phyloP scores from a whole-genome alignment of 1,139 yeast species.

The Candida sp. region DNA sequence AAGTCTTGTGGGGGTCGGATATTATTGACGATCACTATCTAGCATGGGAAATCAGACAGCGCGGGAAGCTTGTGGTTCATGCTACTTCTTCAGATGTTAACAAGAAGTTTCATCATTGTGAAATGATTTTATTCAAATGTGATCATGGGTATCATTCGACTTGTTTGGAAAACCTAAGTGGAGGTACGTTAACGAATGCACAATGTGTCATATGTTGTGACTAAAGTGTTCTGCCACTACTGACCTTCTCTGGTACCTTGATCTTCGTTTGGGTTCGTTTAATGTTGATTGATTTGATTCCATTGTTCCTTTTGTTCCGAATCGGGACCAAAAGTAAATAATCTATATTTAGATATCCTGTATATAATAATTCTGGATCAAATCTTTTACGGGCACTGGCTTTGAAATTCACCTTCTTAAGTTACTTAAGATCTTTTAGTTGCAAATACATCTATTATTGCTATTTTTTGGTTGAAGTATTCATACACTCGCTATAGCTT shows the following conservation, averaged over 20 bases:
- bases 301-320: neutral
- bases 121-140: conserved; percentile 34
- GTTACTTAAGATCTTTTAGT: neutral
- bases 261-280: neutral
- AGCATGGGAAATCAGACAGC: conserved; percentile 48
- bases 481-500: neutral
- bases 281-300: neutral
- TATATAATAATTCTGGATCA: neutral
- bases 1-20: conserved; percentile 59
- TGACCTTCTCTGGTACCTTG: neutral
- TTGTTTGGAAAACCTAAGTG: conserved; percentile 42
- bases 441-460: neutral
- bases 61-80: neutral
- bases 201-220: conserved; percentile 1
- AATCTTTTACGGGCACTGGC: neutral
- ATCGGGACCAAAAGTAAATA: neutral
- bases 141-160: conserved; percentile 65
- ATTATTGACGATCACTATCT: conserved; percentile 36
- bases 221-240: neutral
- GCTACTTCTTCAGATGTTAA: conserved; percentile 3
- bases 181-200: conserved; percentile 4
- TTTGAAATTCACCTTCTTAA: neutral
- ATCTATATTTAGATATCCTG: neutral
- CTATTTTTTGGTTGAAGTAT: neutral
- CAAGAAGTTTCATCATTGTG: conserved; percentile 13